phyloP scores from a whole-genome alignment of 1,139 yeast species.

The Blastobotrys aristatus region DNA sequence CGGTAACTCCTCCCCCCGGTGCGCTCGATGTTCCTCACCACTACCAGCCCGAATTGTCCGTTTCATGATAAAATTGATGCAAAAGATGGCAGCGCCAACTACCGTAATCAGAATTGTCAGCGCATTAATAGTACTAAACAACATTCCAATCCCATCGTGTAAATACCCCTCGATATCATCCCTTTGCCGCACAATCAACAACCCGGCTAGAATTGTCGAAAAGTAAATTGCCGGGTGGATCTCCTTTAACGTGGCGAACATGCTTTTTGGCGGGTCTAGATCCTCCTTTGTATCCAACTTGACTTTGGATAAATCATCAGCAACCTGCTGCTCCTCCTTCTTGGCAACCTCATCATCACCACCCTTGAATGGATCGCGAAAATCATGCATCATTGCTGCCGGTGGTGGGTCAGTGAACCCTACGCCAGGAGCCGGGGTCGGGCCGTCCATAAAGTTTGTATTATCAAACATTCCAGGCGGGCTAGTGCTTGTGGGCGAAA shows the following conservation, averaged over 20 bases:
- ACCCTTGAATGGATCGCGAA: constrained; percentile 6
- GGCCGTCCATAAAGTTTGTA: not conserved
- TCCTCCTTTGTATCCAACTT: not conserved
- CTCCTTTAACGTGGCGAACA: constrained; percentile 6
- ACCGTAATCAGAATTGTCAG: constrained; percentile 13
- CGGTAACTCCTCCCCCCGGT: not conserved
- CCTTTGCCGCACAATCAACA: constrained; percentile 23
- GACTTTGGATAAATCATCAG: not conserved
- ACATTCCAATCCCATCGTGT: constrained; percentile 19
- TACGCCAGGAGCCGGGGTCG: not conserved
- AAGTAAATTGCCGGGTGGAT: constrained; percentile 25
- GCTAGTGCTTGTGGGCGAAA: not conserved
- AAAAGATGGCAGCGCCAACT: constrained; percentile 11
- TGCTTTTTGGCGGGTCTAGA: not conserved
- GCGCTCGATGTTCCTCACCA: not conserved
- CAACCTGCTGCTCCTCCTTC: constrained; percentile 4
- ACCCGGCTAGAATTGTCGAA: constrained; percentile 23
- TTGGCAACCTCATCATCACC: constrained; percentile 2
- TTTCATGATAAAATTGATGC: constrained; percentile 5
- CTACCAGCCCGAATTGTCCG: no score
- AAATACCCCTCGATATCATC: constrained; percentile 22
- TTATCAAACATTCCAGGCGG: constrained; percentile 4
- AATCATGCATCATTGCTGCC: constrained; percentile 7
- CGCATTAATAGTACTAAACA: constrained; percentile 21
- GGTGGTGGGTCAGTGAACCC: constrained; percentile 9